Conservation (phyloP, 306 rosid genomes). For the Lupinus albus region DNA sequence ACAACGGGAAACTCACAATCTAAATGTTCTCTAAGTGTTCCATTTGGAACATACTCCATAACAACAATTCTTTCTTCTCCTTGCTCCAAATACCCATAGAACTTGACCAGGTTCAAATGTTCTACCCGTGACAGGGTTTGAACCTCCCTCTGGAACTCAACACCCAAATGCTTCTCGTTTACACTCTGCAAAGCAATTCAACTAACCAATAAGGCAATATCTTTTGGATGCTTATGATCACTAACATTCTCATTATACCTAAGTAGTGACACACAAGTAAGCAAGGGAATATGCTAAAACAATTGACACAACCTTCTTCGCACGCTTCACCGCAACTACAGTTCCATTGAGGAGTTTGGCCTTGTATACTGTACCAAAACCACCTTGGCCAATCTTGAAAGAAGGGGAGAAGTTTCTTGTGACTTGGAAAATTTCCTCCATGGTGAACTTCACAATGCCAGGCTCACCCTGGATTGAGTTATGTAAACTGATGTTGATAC, state of each 20-base stretch:
- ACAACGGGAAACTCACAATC: conserved; percentile 69
- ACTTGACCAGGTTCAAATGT: conserved; percentile 85
- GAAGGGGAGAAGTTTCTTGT: conserved; percentile 86
- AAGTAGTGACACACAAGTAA: conserved; percentile 23
- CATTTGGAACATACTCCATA: conserved; percentile 92
- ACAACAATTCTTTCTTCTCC: conserved; percentile 74
- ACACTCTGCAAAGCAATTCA: conserved; percentile 58
- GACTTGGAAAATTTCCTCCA: conserved; percentile 70
- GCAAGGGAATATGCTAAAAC: neutral
- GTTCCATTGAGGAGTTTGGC: conserved; percentile 77
- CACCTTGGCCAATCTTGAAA: conserved; percentile 91
- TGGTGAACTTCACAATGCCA: conserved; percentile 58
- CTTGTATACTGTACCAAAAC: conserved; percentile 88
- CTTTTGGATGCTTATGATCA: conserved; percentile 4
- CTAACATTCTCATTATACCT: conserved; percentile 27
- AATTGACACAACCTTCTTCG: conserved; percentile 72
- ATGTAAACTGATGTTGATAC: conserved; percentile 40
- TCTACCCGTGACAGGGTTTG: conserved; percentile 80
- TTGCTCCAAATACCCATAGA: conserved; percentile 75
- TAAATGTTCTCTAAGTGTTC: conserved; percentile 90
- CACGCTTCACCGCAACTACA: conserved; percentile 82
- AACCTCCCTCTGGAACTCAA: conserved; percentile 86
- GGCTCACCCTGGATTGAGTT: conserved; percentile 57
- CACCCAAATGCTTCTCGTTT: conserved; percentile 76
- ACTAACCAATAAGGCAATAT: conserved; percentile 14